A percentile compares a stretch with the other conserved stretches of the same genome.
Evolutionary conservation across 768 basidiomycete species (phyloP).

Genomic region (Leccinum ochraceum): DNA sequence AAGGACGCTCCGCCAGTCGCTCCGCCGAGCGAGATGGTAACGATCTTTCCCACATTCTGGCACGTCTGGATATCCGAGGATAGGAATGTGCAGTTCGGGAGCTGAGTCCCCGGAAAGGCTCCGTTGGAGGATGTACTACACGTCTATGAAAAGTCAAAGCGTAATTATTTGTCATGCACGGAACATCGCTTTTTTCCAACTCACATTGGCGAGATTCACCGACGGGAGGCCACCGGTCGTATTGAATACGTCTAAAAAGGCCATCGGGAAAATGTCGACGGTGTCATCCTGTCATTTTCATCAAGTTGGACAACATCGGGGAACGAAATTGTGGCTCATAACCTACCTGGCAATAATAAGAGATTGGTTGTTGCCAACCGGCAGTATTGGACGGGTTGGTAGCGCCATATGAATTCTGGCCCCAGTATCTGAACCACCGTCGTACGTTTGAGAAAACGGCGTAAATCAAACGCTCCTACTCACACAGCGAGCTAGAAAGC

Average conservation of each 20-base stretch:
- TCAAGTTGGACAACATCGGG: neutral
- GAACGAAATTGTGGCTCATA: neutral
- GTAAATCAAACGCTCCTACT: neutral
- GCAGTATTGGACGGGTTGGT: slow-evolving; percentile 30
- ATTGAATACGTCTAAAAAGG: slow-evolving; percentile 63
- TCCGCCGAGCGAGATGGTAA: slow-evolving; percentile 64
- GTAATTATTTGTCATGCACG: neutral
- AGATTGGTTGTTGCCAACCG: slow-evolving; percentile 35
- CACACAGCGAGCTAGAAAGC: slow-evolving; percentile 22
- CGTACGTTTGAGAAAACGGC: neutral
- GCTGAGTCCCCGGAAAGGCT: slow-evolving; percentile 59
- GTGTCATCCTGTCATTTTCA: slow-evolving; percentile 44
- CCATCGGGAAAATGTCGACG: slow-evolving; percentile 60
- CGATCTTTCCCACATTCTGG: slow-evolving; percentile 62
- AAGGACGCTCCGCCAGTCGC: slow-evolving; percentile 66
- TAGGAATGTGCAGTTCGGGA: slow-evolving; percentile 63
- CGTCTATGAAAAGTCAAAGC: slow-evolving; percentile 38
- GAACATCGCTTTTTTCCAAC: slow-evolving; percentile 5
- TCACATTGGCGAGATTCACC: slow-evolving; percentile 61
- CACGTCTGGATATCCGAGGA: slow-evolving; percentile 64
- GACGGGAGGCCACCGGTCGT: slow-evolving; percentile 57
- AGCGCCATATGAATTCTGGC: slow-evolving; percentile 41
- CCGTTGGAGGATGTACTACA: slow-evolving; percentile 59
- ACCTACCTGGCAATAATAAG: slow-evolving; percentile 34
- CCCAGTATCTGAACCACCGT: slow-evolving; percentile 33